These are phyloP conservation scores for Gymnopilus dilepis DNA, from an alignment of 768 basidiomycete genomes.

Conservation along the genomic window DNA sequence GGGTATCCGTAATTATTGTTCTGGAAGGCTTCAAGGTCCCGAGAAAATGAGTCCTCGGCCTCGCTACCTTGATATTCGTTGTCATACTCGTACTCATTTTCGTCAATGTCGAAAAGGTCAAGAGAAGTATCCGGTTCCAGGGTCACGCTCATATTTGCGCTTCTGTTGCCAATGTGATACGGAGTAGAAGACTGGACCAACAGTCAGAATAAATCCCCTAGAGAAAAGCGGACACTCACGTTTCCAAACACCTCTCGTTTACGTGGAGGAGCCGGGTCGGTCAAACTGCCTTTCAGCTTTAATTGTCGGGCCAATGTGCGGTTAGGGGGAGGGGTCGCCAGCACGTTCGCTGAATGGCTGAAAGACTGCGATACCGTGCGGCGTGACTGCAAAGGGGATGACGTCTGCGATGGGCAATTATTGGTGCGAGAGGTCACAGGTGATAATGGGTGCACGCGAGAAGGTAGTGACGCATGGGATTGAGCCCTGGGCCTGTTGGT, in stretches of 20 bases:
- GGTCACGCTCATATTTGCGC: conserved; percentile 38
- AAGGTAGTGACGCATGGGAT: conserved; percentile 51
- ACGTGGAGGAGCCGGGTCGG: conserved; percentile 67
- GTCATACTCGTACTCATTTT: conserved; percentile 65
- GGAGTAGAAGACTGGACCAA: conserved; percentile 38
- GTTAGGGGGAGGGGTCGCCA: conserved; percentile 75
- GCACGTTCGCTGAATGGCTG: conserved; percentile 41
- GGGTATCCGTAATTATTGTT: conserved; percentile 43
- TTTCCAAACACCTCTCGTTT: conserved; percentile 49
- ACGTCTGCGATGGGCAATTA: conserved; percentile 32
- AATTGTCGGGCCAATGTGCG: conserved; percentile 56
- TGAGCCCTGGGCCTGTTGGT: conserved; percentile 62
- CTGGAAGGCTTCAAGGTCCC: conserved; percentile 36
- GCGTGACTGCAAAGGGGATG: conserved; percentile 41
- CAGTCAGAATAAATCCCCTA: conserved; percentile 19
- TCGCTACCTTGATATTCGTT: conserved; percentile 40
- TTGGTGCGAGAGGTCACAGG: conserved; percentile 38
- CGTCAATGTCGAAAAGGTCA: conserved; percentile 77
- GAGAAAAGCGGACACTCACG: conserved; percentile 33
- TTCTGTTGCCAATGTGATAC: conserved; percentile 33
- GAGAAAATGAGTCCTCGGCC: conserved; percentile 43
- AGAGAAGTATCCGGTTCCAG: conserved; percentile 49
- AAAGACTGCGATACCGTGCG: conserved; percentile 30
- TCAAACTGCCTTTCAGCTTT: conserved; percentile 71
- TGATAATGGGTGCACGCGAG: conserved; percentile 39